A percentile compares a stretch with the other conserved stretches of the same genome.
Conservation (phyloP, 768 basidiomycete species). For the Auriscalpium microsporum region DNA sequence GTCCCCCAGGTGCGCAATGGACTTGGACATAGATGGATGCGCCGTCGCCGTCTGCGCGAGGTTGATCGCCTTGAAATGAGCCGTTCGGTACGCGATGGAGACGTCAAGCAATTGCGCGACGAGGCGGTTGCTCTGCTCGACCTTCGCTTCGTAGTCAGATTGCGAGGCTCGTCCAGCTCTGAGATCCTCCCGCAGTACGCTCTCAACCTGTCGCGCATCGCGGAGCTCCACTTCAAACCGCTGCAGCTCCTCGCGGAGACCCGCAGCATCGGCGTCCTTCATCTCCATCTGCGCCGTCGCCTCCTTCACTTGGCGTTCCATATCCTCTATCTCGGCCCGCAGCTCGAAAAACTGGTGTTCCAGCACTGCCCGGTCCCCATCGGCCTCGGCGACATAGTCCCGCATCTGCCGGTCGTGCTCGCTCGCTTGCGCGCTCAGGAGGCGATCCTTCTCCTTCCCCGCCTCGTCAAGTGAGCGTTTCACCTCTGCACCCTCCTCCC, state of each 20-base stretch:
- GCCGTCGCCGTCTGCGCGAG: conserved; percentile 50
- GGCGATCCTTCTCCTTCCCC: conserved; percentile 68
- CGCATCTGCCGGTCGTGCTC: conserved; percentile 62
- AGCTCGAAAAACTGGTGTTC: conserved; percentile 81
- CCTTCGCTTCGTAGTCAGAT: conserved; percentile 54
- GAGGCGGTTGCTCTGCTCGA: conserved; percentile 59
- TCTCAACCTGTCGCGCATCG: conserved; percentile 59
- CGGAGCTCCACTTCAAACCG: conserved; percentile 62
- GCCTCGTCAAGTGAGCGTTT: conserved; percentile 60
- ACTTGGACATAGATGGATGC: conserved; percentile 39
- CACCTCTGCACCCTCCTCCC: conserved; percentile 65
- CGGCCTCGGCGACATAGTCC: conserved; percentile 87
- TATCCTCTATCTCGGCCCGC: conserved; percentile 50
- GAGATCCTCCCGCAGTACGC: conserved; percentile 65
- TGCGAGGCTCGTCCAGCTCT: conserved; percentile 61
- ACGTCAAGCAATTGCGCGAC: conserved; percentile 78
- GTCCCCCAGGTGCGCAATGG: conserved; percentile 33
- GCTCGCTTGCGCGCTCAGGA: conserved; percentile 63
- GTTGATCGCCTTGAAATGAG: conserved; percentile 65
- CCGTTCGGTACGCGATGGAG: conserved; percentile 66
- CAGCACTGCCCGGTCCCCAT: conserved; percentile 87
- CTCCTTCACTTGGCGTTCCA: conserved; percentile 56
- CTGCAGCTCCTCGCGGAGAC: conserved; percentile 66
- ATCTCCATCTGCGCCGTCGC: conserved; percentile 52
- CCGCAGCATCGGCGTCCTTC: conserved; percentile 55